These are phyloP conservation scores for Chrysoporthe austroafricana DNA, from an alignment of 2,329 filamentous ascomycete genomes.

Conservation along the genomic window DNA sequence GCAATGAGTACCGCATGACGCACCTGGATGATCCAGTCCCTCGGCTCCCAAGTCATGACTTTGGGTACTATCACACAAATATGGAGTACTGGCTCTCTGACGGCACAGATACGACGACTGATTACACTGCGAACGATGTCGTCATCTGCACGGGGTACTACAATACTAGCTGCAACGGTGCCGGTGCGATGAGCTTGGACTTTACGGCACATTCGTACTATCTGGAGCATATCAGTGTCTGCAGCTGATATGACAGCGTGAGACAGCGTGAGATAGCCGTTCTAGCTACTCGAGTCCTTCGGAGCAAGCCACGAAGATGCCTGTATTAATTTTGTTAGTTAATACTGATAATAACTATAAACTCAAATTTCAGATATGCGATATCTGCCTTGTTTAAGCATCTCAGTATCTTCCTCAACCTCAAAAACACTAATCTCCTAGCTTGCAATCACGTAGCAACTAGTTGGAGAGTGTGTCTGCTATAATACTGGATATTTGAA, in stretches of 20 bases:
- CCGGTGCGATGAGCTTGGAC: conserved; percentile 49
- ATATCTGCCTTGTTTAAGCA: too few species aligned
- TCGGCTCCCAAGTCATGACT: conserved; percentile 22
- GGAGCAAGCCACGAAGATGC: too few species aligned
- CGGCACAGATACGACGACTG: conserved; percentile 13
- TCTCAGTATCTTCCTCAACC: too few species aligned
- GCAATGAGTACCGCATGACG: conserved; percentile 26
- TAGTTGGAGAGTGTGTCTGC: too few species aligned
- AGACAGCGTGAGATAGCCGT: too few species aligned
- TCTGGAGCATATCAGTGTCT: conserved; percentile 44
- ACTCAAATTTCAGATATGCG: too few species aligned
- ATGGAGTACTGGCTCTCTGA: conserved; percentile 25
- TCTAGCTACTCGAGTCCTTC: too few species aligned
- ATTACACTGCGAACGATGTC: conserved; percentile 44
- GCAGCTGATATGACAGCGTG: background rate
- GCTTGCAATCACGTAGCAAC: too few species aligned
- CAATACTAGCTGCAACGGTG: conserved; percentile 53
- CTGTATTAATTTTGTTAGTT: too few species aligned
- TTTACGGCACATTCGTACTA: conserved; percentile 53
- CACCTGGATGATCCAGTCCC: conserved; percentile 29
- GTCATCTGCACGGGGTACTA: conserved; percentile 52
- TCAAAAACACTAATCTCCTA: too few species aligned
- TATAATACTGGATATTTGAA: too few species aligned
- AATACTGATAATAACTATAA: too few species aligned
- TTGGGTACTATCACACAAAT: conserved; percentile 24